A percentile compares a stretch with the other conserved stretches of the same genome.
Conservation (phyloP, 2,329 filamentous ascomycete genomes). For the Penicillium polonicum region DNA sequence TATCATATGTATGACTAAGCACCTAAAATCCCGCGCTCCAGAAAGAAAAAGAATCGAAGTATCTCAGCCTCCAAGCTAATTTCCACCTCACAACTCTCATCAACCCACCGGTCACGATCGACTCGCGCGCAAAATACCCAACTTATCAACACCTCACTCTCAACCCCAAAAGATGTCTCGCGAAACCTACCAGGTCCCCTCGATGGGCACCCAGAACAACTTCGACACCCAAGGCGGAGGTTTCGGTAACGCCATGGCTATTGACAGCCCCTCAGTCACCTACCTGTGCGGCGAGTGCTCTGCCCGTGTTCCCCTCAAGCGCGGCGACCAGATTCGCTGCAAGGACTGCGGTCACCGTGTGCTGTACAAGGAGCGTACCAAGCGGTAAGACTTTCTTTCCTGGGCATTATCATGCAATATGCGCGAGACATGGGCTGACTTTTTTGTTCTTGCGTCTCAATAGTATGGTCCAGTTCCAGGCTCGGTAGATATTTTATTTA, state of each 20-base stretch:
- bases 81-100: not conserved
- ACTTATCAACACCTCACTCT: not conserved
- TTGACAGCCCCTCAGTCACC: constrained; percentile 59
- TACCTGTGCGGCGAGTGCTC: constrained; percentile 86
- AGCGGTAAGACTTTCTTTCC: constrained; percentile 65
- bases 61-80: not conserved
- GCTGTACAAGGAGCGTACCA: constrained; percentile 95
- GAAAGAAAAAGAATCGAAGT: constrained; percentile 12
- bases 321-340: constrained; percentile 79
- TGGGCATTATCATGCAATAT: constrained; percentile 1
- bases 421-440: constrained; percentile 13
- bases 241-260: constrained; percentile 40
- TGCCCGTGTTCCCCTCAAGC: constrained; percentile 70
- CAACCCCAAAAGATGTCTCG: constrained; percentile 56
- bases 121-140: not conserved
- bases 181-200: constrained; percentile 75
- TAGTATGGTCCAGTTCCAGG: constrained; percentile 99
- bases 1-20: not conserved
- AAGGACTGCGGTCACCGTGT: constrained; percentile 93
- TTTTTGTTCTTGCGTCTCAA: constrained; percentile 8
- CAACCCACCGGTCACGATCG: not conserved
- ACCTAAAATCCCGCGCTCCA: constrained; percentile 9
- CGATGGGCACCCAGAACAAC: constrained; percentile 46
- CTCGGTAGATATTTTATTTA: constrained; percentile 58
- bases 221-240: constrained; percentile 43